phyloP scores from a whole-genome alignment of 2,329 filamentous ascomycete genomes.

The Colletotrichum sp. region DNA sequence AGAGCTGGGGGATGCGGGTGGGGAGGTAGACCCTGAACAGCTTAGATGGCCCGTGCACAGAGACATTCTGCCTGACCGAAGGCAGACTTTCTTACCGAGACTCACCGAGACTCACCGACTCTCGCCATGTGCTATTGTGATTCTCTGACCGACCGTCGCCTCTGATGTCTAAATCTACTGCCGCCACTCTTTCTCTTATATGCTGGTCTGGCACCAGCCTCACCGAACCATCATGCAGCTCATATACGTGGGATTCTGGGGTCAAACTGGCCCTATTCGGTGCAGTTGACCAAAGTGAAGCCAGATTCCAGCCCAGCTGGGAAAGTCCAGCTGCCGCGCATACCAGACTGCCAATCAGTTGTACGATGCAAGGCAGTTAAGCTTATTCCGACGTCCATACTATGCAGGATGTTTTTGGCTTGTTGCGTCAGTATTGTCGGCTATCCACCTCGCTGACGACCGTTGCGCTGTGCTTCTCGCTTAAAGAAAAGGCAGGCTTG shows the following conservation, averaged over 20 bases:
- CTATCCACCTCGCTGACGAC: neutral
- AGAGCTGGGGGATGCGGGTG: neutral
- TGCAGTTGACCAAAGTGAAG: no score
- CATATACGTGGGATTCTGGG: no score
- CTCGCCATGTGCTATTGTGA: rapidly evolving
- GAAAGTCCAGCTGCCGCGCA: no score
- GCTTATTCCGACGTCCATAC: neutral
- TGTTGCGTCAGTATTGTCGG: neutral
- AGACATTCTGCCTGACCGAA: neutral
- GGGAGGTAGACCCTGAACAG: neutral
- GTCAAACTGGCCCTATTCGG: no score
- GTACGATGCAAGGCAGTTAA: neutral
- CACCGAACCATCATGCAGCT: no score
- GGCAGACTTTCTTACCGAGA: neutral
- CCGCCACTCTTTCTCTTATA: no score
- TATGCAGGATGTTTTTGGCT: neutral
- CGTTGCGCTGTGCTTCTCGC: neutral
- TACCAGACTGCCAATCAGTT: neutral
- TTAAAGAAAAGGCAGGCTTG: neutral
- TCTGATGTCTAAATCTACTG: neutral
- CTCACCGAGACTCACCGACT: neutral
- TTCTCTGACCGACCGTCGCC: neutral
- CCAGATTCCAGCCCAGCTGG: no score
- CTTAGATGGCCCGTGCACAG: neutral
- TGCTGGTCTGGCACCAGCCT: no score